Evolutionary conservation across 148 eudicot species (phyloP), one percentile per base, ranked within the genome.

Genomic region (Cornus controversa): DNA sequence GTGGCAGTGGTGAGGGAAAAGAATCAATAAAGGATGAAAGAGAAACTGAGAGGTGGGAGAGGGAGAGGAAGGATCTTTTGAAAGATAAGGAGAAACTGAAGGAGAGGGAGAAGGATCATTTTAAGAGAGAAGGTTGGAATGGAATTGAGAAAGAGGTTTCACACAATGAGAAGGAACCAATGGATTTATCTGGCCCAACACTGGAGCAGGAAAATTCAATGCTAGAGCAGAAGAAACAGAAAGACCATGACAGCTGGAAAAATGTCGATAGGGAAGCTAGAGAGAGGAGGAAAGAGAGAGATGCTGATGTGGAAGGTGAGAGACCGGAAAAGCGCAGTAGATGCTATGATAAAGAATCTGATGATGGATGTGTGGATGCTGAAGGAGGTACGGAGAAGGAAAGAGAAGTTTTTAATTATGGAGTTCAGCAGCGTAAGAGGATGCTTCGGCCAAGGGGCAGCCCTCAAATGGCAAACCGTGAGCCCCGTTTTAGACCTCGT

Each of bases 391-490:
- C 82, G 5, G 98, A 91, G 67, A 89, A 81, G 78, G 99, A 96
- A 62, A 93, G 91, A 78, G 98, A 96, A 34, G 85, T 78, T 76
- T 93, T 96, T 64, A 84, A 69, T 84, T 85, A 85, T 84, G 97
- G 90, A 40, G 90, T 90, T 84, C 95, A 92, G 84, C 99, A 96
- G 80, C 86, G 98, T 63, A 93, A 93, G 86, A 92, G 98, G 82
- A 93, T 93, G 98, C 93, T 93, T 77, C 98, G 97, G 28, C 95
- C 98, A 3, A 91, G 97, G 85, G 94, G 92, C 47, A 91, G 97
- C 76, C 97, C 98, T 74, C 96, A 90, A 84, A 78, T 84, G 68
- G 89, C 86, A 26, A 91, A 84, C 62, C 91, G 91, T 64, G 96
- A 92, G 73, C 86, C 88, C n/a, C 97, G 97, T 54, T 85, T 83